A percentile compares a stretch with the other conserved stretches of the same genome.
Conservation (phyloP, 345 rosid genomes). For the Lepidium sativum region DNA sequence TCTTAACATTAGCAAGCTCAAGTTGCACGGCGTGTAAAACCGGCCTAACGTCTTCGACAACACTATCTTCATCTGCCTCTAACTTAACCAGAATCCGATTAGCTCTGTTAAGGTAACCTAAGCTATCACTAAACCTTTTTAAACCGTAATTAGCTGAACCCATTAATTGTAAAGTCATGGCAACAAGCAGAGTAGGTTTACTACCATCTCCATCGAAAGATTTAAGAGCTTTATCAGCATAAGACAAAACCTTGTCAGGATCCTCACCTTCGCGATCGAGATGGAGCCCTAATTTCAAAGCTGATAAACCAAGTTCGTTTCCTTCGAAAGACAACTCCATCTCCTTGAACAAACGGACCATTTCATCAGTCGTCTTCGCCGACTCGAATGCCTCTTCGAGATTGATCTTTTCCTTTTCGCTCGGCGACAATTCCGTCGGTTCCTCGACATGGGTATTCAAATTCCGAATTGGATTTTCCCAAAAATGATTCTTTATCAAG, state of each 20-base stretch:
- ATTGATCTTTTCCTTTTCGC: conserved; percentile 49
- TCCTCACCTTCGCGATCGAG: conserved; percentile 83
- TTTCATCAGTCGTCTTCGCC: conserved; percentile 60
- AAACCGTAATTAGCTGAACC: conserved; percentile 64
- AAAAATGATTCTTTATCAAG: conserved; percentile 27
- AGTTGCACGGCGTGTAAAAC: conserved; percentile 70
- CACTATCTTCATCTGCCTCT: conserved; percentile 42
- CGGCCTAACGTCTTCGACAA: conserved; percentile 49
- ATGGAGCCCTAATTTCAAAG: conserved; percentile 70
- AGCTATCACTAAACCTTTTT: conserved; percentile 68
- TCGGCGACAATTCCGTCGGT: conserved; percentile 38
- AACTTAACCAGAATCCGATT: conserved; percentile 54
- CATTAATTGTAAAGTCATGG: conserved; percentile 71
- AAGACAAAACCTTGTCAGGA: conserved; percentile 56
- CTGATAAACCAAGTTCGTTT: conserved; percentile 66
- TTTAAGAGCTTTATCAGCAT: conserved; percentile 60
- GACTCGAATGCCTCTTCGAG: conserved; percentile 89
- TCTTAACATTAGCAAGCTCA: conserved; percentile 74
- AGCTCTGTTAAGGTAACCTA: conserved; percentile 73
- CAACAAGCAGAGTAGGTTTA: conserved; percentile 45
- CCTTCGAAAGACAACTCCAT: conserved; percentile 74
- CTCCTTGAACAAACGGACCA: conserved; percentile 54
- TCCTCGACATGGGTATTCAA: conserved; percentile 46
- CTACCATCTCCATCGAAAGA: conserved; percentile 42
- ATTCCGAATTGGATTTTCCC: conserved; percentile 35